A percentile compares a stretch with the other conserved stretches of the same genome.
Conservation (phyloP, 116 monocot species). For the Papilionanthe hybrid region DNA sequence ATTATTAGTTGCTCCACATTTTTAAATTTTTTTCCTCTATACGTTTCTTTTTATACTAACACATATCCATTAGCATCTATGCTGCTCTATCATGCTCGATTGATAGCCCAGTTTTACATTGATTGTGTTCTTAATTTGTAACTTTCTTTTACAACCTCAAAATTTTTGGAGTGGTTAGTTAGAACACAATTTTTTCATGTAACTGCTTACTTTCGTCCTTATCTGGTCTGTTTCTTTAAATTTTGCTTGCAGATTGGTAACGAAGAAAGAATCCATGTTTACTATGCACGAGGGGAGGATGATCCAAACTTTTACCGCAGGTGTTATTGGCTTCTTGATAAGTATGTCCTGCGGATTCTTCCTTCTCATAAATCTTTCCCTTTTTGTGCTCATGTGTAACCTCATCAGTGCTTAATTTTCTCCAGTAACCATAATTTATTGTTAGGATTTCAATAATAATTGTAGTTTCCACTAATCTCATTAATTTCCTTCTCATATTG, state of each 20-base stretch:
- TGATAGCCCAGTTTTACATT: neutral
- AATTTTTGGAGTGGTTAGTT: neutral
- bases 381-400: neutral
- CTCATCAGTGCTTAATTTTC: neutral
- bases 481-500: neutral
- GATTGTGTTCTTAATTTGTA: neutral
- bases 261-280: slow-evolving; percentile 96
- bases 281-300: slow-evolving; percentile 88
- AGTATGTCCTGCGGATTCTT: slow-evolving; percentile 29
- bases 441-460: neutral
- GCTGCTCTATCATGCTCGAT: neutral
- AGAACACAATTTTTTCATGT: neutral
- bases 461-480: neutral
- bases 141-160: neutral
- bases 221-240: neutral
- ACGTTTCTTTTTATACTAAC: neutral
- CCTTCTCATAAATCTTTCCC: neutral
- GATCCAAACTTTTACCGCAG: slow-evolving; percentile 81
- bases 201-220: neutral
- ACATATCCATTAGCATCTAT: neutral
- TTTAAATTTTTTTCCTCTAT: neutral
- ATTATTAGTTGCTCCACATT: neutral
- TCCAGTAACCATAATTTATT: neutral
- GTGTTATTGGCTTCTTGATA: slow-evolving; percentile 94
- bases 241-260: slow-evolving; percentile 58